These are phyloP conservation scores for Aspergillus sojae DNA, from an alignment of 2,329 filamentous ascomycete species.

Conservation along the genomic window DNA sequence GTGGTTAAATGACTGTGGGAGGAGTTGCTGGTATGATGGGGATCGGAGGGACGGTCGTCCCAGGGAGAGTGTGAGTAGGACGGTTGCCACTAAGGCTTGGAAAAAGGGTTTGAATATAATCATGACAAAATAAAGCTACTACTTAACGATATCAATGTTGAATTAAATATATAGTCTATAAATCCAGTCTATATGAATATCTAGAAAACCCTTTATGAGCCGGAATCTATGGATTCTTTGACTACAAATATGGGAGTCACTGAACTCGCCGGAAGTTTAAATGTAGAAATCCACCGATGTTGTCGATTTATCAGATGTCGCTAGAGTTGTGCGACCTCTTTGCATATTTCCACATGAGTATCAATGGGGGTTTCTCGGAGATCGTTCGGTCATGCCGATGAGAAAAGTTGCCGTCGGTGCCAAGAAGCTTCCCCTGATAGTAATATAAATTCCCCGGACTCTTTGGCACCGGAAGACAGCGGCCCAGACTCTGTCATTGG, in stretches of 20 bases:
- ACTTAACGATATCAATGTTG: not conserved
- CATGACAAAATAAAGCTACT: slow-evolving; percentile 6
- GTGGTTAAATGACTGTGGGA: slow-evolving; percentile 10
- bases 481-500: not conserved
- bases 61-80: slow-evolving; percentile 12
- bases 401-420: not conserved
- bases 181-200: not conserved
- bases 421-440: not conserved
- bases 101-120: slow-evolving; percentile 17
- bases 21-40: slow-evolving; percentile 4
- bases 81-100: slow-evolving; percentile 16
- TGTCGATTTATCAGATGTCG: not conserved
- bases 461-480: not conserved
- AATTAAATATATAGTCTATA: not conserved
- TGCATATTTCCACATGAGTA: not conserved
- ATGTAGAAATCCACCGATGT: not conserved
- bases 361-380: not conserved
- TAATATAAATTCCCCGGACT: not conserved
- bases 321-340: not conserved
- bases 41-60: slow-evolving; percentile 10
- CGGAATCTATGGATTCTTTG: not conserved
- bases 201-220: too few relatives aligned
- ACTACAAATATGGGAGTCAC: not conserved
- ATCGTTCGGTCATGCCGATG: not conserved
- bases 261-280: not conserved